These are phyloP conservation scores for Prototheca wickerhamii DNA, from an alignment of 163 green algal species.

Conservation along the genomic window DNA sequence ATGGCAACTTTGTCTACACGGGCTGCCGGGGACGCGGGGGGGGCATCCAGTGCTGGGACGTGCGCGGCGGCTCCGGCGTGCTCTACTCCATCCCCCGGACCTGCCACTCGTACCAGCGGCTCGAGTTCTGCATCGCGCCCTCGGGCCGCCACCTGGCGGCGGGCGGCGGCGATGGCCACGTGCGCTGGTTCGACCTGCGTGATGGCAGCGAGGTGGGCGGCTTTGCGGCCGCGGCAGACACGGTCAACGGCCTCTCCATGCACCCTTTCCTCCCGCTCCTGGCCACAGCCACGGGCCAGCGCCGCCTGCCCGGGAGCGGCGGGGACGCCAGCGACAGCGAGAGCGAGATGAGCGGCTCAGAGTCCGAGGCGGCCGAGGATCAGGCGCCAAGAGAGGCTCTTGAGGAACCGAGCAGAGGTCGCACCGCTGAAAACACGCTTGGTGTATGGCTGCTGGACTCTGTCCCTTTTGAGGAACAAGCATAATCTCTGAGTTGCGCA, in stretches of 20 bases:
- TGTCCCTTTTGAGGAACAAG: not conserved
- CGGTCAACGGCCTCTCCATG: conserved; percentile 63
- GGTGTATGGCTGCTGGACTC: conserved; percentile 1
- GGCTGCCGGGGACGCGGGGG: conserved; percentile 57
- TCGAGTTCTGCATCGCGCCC: conserved; percentile 81
- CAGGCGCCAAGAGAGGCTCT: not conserved
- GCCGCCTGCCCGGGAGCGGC: conserved; percentile 1
- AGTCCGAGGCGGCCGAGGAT: not conserved
- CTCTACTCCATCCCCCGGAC: conserved; percentile 31
- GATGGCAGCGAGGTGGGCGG: conserved; percentile 32
- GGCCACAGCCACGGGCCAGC: conserved; percentile 51
- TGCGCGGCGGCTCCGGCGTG: conserved; percentile 45
- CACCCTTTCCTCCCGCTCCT: conserved; percentile 59
- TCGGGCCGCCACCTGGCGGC: conserved; percentile 61
- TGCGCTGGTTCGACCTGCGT: conserved; percentile 60
- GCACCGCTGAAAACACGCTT: not conserved
- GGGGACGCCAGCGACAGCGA: not conserved
- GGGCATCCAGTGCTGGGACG: conserved; percentile 78
- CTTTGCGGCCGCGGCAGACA: conserved; percentile 48
- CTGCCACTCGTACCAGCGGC: conserved; percentile 70
- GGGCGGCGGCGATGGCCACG: conserved; percentile 37
- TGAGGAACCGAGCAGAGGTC: not conserved
- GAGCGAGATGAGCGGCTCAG: not conserved
- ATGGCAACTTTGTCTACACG: conserved; percentile 82
- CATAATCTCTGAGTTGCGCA: not conserved